These are phyloP conservation scores for Euphorbia lathyris DNA, from an alignment of 345 rosid species.

Conservation along the genomic window DNA sequence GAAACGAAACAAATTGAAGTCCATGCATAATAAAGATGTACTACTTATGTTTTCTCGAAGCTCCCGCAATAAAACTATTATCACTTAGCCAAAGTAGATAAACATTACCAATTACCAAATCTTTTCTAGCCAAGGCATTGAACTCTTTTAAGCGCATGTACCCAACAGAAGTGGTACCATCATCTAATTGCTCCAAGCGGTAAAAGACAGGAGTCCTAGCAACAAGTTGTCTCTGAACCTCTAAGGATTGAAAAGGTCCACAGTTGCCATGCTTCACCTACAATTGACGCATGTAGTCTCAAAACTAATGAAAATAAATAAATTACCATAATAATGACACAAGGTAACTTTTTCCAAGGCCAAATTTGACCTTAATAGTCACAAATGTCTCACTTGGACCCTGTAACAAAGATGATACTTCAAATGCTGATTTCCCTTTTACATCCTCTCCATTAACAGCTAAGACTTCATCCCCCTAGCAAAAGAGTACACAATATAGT, in stretches of 20 bases:
- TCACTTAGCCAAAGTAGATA: slow-evolving; percentile 3
- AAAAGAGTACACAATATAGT: slow-evolving; percentile 16
- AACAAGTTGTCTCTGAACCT: slow-evolving; percentile 79
- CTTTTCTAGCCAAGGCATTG: slow-evolving; percentile 92
- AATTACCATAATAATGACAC: neutral
- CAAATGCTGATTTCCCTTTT: slow-evolving; percentile 84
- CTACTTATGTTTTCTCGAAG: neutral
- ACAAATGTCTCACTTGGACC: slow-evolving; percentile 90
- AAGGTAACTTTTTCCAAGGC: slow-evolving; percentile 3
- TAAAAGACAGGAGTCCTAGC: slow-evolving; percentile 84
- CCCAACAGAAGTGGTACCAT: slow-evolving; percentile 61
- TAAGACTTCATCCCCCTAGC: slow-evolving; percentile 79
- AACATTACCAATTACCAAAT: slow-evolving; percentile 69
- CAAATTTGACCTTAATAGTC: slow-evolving; percentile 56
- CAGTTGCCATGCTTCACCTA: slow-evolving; percentile 93
- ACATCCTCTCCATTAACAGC: slow-evolving; percentile 81
- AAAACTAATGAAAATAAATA: neutral
- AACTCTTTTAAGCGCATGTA: slow-evolving; percentile 87
- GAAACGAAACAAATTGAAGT: neutral
- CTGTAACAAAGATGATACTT: slow-evolving; percentile 87
- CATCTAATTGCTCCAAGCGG: slow-evolving; percentile 70
- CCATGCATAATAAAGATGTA: neutral
- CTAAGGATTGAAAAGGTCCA: slow-evolving; percentile 61
- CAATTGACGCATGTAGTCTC: slow-evolving; percentile 15
- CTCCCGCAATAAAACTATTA: neutral